Conservation (phyloP, 208 protist genomes). For the Sergeia podlipaevii region DNA sequence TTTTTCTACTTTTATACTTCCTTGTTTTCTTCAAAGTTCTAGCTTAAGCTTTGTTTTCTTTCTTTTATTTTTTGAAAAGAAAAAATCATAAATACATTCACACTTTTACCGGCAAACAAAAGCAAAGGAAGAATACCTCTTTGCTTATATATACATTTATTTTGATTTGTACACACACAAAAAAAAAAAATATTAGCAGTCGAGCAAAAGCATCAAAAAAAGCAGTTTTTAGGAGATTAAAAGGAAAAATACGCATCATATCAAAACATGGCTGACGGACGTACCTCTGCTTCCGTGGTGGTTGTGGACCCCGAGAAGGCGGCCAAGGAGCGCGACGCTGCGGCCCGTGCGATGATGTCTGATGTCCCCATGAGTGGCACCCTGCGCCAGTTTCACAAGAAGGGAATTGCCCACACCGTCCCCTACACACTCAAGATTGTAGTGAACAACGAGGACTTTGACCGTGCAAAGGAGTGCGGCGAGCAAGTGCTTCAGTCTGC, state of each 20-base stretch:
- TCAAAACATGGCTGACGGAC: slow-evolving; percentile 53
- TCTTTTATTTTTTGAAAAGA: no score
- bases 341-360: slow-evolving; percentile 24
- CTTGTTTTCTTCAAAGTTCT: no score
- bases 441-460: slow-evolving; percentile 5
- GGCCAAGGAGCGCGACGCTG: slow-evolving; percentile 51
- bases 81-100: no score
- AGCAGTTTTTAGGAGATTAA: slow-evolving; percentile 7
- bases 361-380: slow-evolving; percentile 6
- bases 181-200: no score
- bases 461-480: slow-evolving; percentile 13
- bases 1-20: no score
- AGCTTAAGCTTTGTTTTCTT: no score
- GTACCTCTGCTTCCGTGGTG: slow-evolving; percentile 50
- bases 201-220: no score
- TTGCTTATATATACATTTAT: no score
- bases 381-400: slow-evolving; percentile 10
- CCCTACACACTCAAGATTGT: slow-evolving; percentile 39
- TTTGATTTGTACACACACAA: no score
- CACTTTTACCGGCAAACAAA: no score
- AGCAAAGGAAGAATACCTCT: no score
- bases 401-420: slow-evolving; percentile 20
- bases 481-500: slow-evolving; percentile 18
- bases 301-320: slow-evolving; percentile 38
- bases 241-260: no score